phyloP scores from a whole-genome alignment of 1,284 basidiomycete genomes.

The Pholiota adiposa region DNA sequence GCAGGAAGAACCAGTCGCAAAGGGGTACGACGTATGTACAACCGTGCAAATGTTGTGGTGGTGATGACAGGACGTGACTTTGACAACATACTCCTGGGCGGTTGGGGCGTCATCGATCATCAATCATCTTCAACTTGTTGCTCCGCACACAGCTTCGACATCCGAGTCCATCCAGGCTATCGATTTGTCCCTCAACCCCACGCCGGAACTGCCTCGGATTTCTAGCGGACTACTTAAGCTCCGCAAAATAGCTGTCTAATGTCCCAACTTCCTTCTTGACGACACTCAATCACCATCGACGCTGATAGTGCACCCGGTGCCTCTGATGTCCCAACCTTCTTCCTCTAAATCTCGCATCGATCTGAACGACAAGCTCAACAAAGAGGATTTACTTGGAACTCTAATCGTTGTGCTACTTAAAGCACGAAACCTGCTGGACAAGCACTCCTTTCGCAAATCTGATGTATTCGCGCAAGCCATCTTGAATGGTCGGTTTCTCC shows the following conservation, averaged over 20 bases:
- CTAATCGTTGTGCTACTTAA: conserved; percentile 77
- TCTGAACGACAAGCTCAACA: conserved; percentile 20
- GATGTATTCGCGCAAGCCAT: conserved; percentile 64
- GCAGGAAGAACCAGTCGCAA: too few species aligned
- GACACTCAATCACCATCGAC: neutral
- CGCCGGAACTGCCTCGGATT: conserved; percentile 3
- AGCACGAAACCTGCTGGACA: conserved; percentile 71
- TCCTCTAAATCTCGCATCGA: conserved; percentile 16
- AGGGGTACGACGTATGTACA: too few species aligned
- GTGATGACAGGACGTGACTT: neutral
- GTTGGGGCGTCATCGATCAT: neutral
- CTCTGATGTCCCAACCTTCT: conserved; percentile 18
- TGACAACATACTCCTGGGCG: neutral
- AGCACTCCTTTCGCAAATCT: conserved; percentile 78
- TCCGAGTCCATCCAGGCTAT: neutral
- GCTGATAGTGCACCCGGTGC: neutral
- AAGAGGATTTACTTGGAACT: conserved; percentile 57
- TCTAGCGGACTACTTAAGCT: neutral
- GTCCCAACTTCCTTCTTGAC: neutral
- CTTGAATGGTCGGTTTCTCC: conserved; percentile 43
- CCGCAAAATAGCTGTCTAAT: conserved; percentile 7
- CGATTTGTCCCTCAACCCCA: neutral
- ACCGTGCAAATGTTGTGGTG: neutral
- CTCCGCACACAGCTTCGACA: neutral
- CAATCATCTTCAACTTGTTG: too few species aligned